Percentiles rank a stretch among this genome's conserved stretches.
Evolutionary conservation across 2,329 filamentous ascomycete genomes (phyloP).

Genomic region (Phaeosphaeriaceae sp.): DNA sequence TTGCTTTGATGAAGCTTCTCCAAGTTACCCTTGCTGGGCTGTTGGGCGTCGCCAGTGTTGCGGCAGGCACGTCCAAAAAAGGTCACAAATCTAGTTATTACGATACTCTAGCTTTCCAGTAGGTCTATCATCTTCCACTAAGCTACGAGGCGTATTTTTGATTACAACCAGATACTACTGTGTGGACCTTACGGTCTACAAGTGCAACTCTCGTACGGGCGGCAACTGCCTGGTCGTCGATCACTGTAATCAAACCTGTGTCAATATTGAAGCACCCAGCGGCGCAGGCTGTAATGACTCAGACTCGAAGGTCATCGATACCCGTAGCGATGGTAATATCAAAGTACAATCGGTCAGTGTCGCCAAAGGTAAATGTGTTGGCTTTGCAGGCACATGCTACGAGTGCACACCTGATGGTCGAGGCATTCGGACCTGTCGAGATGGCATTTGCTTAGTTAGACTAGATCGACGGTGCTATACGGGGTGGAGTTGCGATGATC

Average conservation of each 20-base stretch:
- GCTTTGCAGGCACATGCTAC: not conserved
- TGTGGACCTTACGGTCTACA: not conserved
- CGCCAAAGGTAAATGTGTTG: not conserved
- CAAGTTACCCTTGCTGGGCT: conserved; percentile 6
- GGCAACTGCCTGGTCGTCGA: not conserved
- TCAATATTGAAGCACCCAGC: too few species aligned
- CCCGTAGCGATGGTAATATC: too few species aligned
- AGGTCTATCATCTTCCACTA: not conserved
- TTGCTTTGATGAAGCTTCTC: conserved; percentile 12
- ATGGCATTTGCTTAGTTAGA: conserved; percentile 16
- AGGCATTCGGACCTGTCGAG: conserved; percentile 14
- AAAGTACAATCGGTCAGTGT: not conserved
- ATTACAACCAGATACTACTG: too few species aligned
- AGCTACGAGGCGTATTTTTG: not conserved
- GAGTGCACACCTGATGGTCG: conserved; percentile 5
- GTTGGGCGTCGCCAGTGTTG: conserved; percentile 6
- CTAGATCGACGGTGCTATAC: conserved; percentile 14
- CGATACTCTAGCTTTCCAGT: not conserved
- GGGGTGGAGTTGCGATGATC: conserved; percentile 10
- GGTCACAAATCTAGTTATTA: not conserved
- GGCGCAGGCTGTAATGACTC: too few species aligned
- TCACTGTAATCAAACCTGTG: too few species aligned
- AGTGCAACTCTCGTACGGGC: not conserved
- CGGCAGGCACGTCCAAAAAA: not conserved
- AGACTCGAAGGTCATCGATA: too few species aligned